Conservation (phyloP, 805 yeast genomes). For the Hermanozyma aechmeae region DNA sequence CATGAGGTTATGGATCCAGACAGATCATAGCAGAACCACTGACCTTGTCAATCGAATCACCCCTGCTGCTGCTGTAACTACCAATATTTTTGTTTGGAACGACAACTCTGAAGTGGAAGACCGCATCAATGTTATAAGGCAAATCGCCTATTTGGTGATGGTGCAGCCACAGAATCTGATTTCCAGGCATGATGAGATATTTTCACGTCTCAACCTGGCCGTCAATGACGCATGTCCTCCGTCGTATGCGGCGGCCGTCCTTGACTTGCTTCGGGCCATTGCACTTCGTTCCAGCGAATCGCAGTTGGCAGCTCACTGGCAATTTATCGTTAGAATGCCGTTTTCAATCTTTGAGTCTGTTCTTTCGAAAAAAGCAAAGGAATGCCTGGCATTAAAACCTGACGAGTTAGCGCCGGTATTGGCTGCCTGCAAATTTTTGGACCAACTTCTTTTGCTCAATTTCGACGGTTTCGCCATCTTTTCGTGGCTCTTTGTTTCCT, state of each 20-base stretch:
- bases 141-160: constrained; percentile 56
- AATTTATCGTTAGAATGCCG: constrained; percentile 52
- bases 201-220: constrained; percentile 25
- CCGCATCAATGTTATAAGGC: constrained; percentile 44
- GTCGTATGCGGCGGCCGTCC: constrained; percentile 33
- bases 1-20: constrained; percentile 52
- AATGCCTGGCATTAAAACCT: constrained; percentile 16
- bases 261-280: constrained; percentile 55
- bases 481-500: constrained; percentile 78
- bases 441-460: constrained; percentile 56
- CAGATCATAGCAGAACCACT: constrained; percentile 49
- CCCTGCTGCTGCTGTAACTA: constrained; percentile 33
- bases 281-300: constrained; percentile 51
- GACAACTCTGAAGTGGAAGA: constrained; percentile 51
- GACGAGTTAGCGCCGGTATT: constrained; percentile 36
- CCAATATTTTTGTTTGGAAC: constrained; percentile 65
- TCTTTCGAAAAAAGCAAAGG: constrained; percentile 15
- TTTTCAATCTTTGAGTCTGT: constrained; percentile 39
- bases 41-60: constrained; percentile 37
- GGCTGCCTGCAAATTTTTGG: constrained; percentile 70
- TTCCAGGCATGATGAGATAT: constrained; percentile 37
- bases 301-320: constrained; percentile 66
- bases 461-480: constrained; percentile 68
- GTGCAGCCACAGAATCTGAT: constrained; percentile 48
- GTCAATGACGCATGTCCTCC: constrained; percentile 23